Evolutionary conservation across 345 rosid species (phyloP), one percentile per base, ranked within the genome.

Genomic region (Clarkia xantiana): DNA sequence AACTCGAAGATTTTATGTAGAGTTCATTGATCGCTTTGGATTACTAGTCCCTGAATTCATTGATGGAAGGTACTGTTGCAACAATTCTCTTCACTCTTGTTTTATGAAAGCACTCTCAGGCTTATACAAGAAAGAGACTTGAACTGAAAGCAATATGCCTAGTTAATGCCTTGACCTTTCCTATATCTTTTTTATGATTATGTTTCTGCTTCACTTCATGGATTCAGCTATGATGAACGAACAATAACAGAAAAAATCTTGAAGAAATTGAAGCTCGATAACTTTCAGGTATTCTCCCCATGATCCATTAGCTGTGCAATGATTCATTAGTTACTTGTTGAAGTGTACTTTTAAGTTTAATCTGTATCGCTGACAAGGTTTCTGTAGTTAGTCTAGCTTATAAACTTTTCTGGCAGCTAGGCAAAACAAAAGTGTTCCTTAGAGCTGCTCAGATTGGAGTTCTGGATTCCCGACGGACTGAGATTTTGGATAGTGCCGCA

Each of bases 401-500:
- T 62, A 44, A 45, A 19, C 43, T 52, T n/a, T n/a, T 62, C 61
- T 56, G 68, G 67, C 76, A 91, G 98, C 64, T 86, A 68, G 98
- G 98, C n/a, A 78, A 60, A 76, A 81, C 81, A 45, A 91, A 86
- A 69, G 98, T 91, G 44, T 91, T 84, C 69, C 93, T 91, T 42
- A 78, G 98, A 70, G 89, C 96, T 65, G 94, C 96, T 61, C 96
- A 91, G 71, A 86, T 91, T 68, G 98, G 96, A 41, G 65, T 76
- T 61, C 78, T 91, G 55, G 96, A 91, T 63, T 70, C 78, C 6
- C 82, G 68, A 47, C 74, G 98, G 51, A 77, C 93, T 47, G 93
- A 84, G 81, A 84, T 84, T 67, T 78, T 91, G 57, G 89, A 91
- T 60, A 61, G 50, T 70, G 79, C 98, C 69, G 86, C 93, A 48